Base-by-base conservation (phyloP, 2,329 filamentous ascomycete genomes). In the Colletotrichum costaricense region DNA sequence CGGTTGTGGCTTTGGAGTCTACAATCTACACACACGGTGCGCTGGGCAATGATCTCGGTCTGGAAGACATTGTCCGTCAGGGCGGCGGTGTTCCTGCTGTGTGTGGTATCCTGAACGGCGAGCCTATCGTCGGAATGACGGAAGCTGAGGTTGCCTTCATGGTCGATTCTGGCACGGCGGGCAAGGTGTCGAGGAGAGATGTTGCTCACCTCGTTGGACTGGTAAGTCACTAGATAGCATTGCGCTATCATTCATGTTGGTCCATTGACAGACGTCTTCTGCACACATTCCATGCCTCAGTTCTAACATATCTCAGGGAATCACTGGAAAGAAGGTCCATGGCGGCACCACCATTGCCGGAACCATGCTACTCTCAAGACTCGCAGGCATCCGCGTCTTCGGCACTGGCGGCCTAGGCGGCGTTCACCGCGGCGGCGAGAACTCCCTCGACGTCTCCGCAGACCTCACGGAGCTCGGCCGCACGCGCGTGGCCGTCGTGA, bases 1-100 rank as follows among this genome's bases (percentile, higher is more conserved):
- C 97, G 0, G 92, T 99, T 4, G 95, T 99, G 12, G 97, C 96
- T 19, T 88, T 99, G 5, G 97, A 99, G 83, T 95, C 94, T 2
- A 98, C 97, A 5, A 98, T 99, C 77, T 98, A 99, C 83, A 99
- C 97, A 1, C 97, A 99, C 84, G 95, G 95, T 54, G 92, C 93
- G 26, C 87, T 99, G 16, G 94, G 94, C n/a, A 89, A 91, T 42
- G 87, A 89, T 58, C 84, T 90, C 24, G 89, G 93, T 59, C 90
- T 98, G 73, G 94, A 98, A 79, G 91, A 92, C 14, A 88, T 97
- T 54, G 93, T 98, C 63, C 93, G 97, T 58, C 86, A 88, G 54
- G 90, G 95, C 82, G 97, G 97, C 52, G 95, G 89, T 19, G 89
- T 98, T 16, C 97, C 97, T 3, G 97, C 97, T 35, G 97, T 97